Evolutionary conservation across 169 alveolate species (phyloP).

Genomic region (Plasmodium blacklocki): DNA sequence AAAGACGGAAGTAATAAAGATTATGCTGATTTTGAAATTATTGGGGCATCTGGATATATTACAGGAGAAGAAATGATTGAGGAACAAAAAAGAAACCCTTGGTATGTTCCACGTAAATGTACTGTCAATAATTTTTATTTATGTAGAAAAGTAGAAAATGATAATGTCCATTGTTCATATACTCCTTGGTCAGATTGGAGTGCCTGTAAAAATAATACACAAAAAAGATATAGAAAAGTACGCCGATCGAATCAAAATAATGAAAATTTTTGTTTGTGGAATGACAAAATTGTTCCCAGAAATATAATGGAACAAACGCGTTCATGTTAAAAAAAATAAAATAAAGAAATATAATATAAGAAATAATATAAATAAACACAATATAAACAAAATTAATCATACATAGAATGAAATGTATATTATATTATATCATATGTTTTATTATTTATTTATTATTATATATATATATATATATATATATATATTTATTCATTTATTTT

Average conservation of each 20-base stretch:
- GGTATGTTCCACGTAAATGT: slow-evolving; percentile 67
- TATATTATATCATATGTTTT: too few species aligned
- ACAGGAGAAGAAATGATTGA: slow-evolving; percentile 17
- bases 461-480: not conserved
- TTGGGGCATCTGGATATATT: slow-evolving; percentile 64
- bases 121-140: slow-evolving; percentile 68
- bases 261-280: slow-evolving; percentile 49
- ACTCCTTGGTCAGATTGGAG: slow-evolving; percentile 62
- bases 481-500: not conserved
- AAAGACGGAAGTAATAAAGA: slow-evolving; percentile 18
- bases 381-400: too few species aligned
- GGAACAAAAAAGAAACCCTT: slow-evolving; percentile 11
- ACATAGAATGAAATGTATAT: too few species aligned
- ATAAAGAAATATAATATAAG: not conserved
- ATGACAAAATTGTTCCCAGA: slow-evolving; percentile 41
- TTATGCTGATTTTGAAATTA: slow-evolving; percentile 50
- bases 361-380: not conserved
- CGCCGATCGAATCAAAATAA: slow-evolving; percentile 45
- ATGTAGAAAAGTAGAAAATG: slow-evolving; percentile 55
- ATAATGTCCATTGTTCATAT: slow-evolving; percentile 45
- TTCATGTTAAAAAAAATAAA: slow-evolving; percentile 8
- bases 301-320: slow-evolving; percentile 51
- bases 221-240: slow-evolving; percentile 47
- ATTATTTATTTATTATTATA: not conserved
- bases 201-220: slow-evolving; percentile 27